Evolutionary conservation across 805 yeast genomes (phyloP).

Genomic region (Candida orba): DNA sequence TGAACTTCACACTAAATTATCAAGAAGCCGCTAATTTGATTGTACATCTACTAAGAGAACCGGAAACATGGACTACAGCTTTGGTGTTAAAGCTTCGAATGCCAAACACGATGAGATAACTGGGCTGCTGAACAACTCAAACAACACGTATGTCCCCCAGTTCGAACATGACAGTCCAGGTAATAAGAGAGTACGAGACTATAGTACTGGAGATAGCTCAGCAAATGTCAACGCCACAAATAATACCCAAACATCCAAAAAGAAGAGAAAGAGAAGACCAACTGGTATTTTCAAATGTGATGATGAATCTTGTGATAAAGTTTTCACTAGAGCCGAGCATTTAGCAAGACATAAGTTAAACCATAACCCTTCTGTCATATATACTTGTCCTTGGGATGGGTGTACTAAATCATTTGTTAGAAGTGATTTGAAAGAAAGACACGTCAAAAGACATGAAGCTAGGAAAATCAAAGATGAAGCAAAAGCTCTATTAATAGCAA

Average conservation of each 20-base stretch:
- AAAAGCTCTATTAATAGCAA: slow-evolving; percentile 13
- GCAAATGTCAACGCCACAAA: not conserved
- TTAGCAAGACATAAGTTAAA: slow-evolving; percentile 57
- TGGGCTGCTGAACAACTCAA: not conserved
- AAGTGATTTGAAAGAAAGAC: slow-evolving; percentile 44
- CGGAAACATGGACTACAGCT: slow-evolving; percentile 1
- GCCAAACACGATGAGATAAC: not conserved
- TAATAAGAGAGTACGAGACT: not conserved
- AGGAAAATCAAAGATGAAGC: slow-evolving; percentile 23
- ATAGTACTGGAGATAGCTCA: not conserved
- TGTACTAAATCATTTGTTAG: slow-evolving; percentile 61
- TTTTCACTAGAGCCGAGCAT: slow-evolving; percentile 57
- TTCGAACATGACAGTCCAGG: no score
- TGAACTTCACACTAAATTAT: no score
- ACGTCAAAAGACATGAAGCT: slow-evolving; percentile 37
- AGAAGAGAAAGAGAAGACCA: slow-evolving; percentile 21
- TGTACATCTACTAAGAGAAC: not conserved
- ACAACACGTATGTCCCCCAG: no score
- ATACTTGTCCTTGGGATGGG: slow-evolving; percentile 39
- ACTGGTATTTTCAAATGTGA: slow-evolving; percentile 34
- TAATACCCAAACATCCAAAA: slow-evolving; percentile 2
- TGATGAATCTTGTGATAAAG: slow-evolving; percentile 43
- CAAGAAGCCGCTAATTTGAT: no score
- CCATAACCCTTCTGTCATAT: slow-evolving; percentile 50
- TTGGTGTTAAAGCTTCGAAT: not conserved